A percentile compares a stretch with the other conserved stretches of the same genome.
Conservation (phyloP, 176 grass and related monocot genomes). For the Oryza coarctata region DNA sequence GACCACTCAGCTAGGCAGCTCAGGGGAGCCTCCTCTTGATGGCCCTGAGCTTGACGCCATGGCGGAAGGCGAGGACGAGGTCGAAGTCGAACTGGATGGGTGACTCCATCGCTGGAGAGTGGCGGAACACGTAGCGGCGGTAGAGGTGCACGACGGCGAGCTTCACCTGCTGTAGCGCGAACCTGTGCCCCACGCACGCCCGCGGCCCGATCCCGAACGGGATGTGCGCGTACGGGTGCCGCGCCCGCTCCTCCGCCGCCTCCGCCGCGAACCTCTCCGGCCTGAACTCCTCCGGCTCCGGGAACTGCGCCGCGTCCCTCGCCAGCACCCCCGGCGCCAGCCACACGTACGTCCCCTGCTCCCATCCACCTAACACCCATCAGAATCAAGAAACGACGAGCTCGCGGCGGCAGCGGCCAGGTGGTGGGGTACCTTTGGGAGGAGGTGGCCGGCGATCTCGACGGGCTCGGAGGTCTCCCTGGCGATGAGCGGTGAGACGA, state of each 20-base stretch:
- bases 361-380: neutral
- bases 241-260: slow-evolving; percentile 54
- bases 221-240: slow-evolving; percentile 87
- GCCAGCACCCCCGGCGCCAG: slow-evolving; percentile 82
- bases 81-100: slow-evolving; percentile 86
- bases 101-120: slow-evolving; percentile 74
- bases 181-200: slow-evolving; percentile 84
- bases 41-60: slow-evolving; percentile 75
- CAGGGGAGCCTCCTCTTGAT: slow-evolving; percentile 23
- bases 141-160: slow-evolving; percentile 72
- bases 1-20: too few species aligned
- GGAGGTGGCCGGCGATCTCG: slow-evolving; percentile 64
- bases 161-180: slow-evolving; percentile 91
- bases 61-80: slow-evolving; percentile 78
- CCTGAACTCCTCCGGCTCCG: slow-evolving; percentile 65
- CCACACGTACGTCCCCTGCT: slow-evolving; percentile 82
- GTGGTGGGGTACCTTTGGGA: slow-evolving; percentile 58
- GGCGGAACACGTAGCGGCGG: slow-evolving; percentile 65
- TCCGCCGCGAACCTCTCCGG: slow-evolving; percentile 68
- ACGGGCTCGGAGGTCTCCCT: slow-evolving; percentile 81
- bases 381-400: neutral
- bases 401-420: neutral
- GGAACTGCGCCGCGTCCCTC: slow-evolving; percentile 78
- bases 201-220: slow-evolving; percentile 78
- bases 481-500: slow-evolving; percentile 83